Evolutionary conservation across 371 early-diverging fungal genomes (phyloP), one percentile per base, ranked within the genome.

Genomic region (Mortierella sp.): DNA sequence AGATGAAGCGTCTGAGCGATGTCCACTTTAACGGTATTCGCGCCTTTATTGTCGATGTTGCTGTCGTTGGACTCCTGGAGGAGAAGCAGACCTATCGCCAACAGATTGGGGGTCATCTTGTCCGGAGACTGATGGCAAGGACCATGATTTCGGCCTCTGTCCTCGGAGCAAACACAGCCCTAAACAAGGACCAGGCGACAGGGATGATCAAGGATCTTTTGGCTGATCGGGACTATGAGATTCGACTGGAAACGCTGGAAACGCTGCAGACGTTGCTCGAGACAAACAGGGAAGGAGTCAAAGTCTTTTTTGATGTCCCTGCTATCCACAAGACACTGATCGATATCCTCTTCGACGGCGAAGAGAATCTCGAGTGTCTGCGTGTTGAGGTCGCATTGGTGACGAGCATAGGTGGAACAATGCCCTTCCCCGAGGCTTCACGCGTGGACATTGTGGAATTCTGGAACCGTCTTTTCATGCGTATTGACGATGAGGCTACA

Each of bases 141-240:
- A 69, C 70, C 23, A 67, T 84, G 34, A 70, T 86, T 21, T 67
- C 82, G 1, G 70, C 66, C 4, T 42, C 63, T 19, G 63, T 62
- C 1, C 67, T 87, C 44, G 75, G 68, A 17, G 53, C 71, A 11
- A 73, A 70, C 12, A 50, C 32, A 9, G 60, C 51, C 39, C 44
- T 64, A 21, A 50, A 51, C 30, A 66, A 72, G 50, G 65, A 67
- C 11, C 70, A 72, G 15, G 79, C 78, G 0, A 69, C 79, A 0
- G 63, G 32, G 7, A 64, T 78, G 15, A 56, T 82, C 14, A 53
- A 56, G 4, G 50, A 69, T 7, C 67, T 89, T 21, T 46, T 87
- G 48, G 63, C 56, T 3, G 81, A 83, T 50, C 21, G 39, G 6
- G 82, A 83, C n/a, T 90, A 91, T 60, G 92, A 91, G 67, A 86